Percentiles rank a stretch among this genome's conserved stretches.
phyloP scores from a whole-genome alignment of 2,329 filamentous ascomycete species.

The Penicillium sp. region DNA sequence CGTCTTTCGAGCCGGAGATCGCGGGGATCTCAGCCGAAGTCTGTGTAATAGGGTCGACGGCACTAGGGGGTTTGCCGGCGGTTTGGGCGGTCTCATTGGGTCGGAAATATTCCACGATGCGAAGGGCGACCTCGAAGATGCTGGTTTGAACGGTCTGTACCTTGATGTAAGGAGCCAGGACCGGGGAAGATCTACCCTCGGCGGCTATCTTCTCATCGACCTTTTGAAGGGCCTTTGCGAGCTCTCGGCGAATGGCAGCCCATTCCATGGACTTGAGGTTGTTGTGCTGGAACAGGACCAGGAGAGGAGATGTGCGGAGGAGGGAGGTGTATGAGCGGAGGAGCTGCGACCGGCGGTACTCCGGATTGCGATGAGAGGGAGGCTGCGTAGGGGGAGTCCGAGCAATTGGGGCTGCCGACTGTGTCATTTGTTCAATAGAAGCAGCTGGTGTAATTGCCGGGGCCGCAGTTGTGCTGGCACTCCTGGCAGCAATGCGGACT shows the following conservation, averaged over 20 bases:
- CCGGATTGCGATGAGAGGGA: slow-evolving; percentile 81
- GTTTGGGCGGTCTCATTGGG: slow-evolving; percentile 43
- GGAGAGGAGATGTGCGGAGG: slow-evolving; percentile 80
- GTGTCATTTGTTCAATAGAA: slow-evolving; percentile 54
- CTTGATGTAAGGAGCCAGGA: slow-evolving; percentile 66
- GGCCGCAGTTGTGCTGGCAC: slow-evolving; percentile 50
- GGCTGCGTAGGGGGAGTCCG: slow-evolving; percentile 72
- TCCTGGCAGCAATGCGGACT: slow-evolving; percentile 42
- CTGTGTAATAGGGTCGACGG: slow-evolving; percentile 35
- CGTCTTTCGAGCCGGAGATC: slow-evolving; percentile 37
- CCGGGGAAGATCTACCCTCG: slow-evolving; percentile 46
- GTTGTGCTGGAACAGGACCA: slow-evolving; percentile 85
- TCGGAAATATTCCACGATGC: slow-evolving; percentile 83
- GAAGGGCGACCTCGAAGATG: slow-evolving; percentile 84
- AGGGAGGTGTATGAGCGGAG: slow-evolving; percentile 85
- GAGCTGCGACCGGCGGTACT: slow-evolving; percentile 89
- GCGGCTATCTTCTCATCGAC: slow-evolving; percentile 71
- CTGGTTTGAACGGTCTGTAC: slow-evolving; percentile 85
- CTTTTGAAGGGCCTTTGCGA: slow-evolving; percentile 64
- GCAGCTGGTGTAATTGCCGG: slow-evolving; percentile 58
- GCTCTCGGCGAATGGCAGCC: slow-evolving; percentile 71
- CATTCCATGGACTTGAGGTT: slow-evolving; percentile 76
- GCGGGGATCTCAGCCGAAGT: slow-evolving; percentile 35
- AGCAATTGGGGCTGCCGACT: slow-evolving; percentile 49
- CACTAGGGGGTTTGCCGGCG: slow-evolving; percentile 25